Base-by-base conservation (phyloP, 257 asterid species). In the Nemophila menziesii region DNA sequence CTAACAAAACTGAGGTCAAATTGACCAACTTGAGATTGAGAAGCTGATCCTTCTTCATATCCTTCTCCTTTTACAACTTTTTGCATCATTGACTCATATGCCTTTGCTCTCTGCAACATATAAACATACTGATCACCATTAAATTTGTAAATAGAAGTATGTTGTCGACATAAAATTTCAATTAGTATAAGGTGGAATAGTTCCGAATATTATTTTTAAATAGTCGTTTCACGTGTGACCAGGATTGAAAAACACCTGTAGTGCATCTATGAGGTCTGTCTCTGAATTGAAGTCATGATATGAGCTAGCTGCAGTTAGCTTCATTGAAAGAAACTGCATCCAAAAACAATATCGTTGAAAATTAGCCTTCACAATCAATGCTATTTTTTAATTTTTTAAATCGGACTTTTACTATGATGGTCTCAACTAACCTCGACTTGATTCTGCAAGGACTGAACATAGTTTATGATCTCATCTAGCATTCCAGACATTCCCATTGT, bases 401-500 rank as follows among this genome's bases (percentile, higher is more conserved):
- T 0, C 4, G n/a, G n/a, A n/a, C n/a, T n/a, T n/a, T n/a, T n/a
- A 8, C 40, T 39, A 8, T 39, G 29, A 19, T 40, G 20, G 0
- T 58, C 22, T 23, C 11, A 41, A 52, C 69, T 57, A 23, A 86
- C 97, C 85, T 86, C 97, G 4, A 86, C 94, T 66, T 86, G 97
- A 58, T 68, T 86, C 62, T 86, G 97, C 65, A 86, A 77, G 11
- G 94, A 86, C 26, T 77, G 93, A 18, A 86, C 94, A 46, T 86
- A 86, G 49, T 72, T 86, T 60, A 82, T 86, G n/a, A 79, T 86
- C 66, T 86, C 92, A 58, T 86, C 97, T 74, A 86, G 64, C 97
- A 86, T 86, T 5, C 73, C 79, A 13, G 97, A 84, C 96, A 86
- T 86, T 22, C 97, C 97, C 97, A 82, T 82, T 5, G 84, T 74